Base-by-base conservation (phyloP, 176 grass and related monocot genomes). In the Oryza longistaminata region DNA sequence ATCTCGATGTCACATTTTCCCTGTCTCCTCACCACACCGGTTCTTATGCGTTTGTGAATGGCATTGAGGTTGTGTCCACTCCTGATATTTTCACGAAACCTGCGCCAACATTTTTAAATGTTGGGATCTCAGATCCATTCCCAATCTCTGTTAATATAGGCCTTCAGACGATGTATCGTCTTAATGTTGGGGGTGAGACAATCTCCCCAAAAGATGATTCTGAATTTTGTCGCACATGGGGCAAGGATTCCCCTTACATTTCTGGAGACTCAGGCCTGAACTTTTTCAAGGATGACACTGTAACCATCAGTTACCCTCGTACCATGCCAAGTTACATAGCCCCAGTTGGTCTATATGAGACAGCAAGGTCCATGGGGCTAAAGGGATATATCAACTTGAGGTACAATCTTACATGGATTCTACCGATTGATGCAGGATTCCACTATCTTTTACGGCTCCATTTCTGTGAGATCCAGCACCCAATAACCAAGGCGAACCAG, bases 361-460 rank as follows among this genome's bases (percentile, higher is more conserved):
- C 87, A 5, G 81, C 81, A 66, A 16, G 87, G 27, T 68, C 68
- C 14, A 89, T 89, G 82, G 87, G 81, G 3, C 42, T 31, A 8
- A 4, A 29, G 25, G 9, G 74, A 53, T 12, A 74, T 2, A 17
- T 85, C 9, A 89, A 89, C 42, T 6, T 85, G 27, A 67, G 45
- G 4, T 85, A 74, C 67, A 85, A 85, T 55, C 87, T 89, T 25
- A 89, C 87, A 24, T 89, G 87, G 87, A 68, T 85, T 22, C 49
- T 89, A 0, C 53, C 10, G 0, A 68, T 89, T 4, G 87, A 89
- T 68, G 40, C 48, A 1, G 81, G 75, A 1, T 89, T 85, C 15
- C 5, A 65, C 3, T 89, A 85, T 43, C 68, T 89, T 9, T 1
- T 89, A 1, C 33, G 87, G 26, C 58, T 89, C 31, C 82, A 89